phyloP scores from a whole-genome alignment of 305 asterid genomes.

The Fraxinus sp. region DNA sequence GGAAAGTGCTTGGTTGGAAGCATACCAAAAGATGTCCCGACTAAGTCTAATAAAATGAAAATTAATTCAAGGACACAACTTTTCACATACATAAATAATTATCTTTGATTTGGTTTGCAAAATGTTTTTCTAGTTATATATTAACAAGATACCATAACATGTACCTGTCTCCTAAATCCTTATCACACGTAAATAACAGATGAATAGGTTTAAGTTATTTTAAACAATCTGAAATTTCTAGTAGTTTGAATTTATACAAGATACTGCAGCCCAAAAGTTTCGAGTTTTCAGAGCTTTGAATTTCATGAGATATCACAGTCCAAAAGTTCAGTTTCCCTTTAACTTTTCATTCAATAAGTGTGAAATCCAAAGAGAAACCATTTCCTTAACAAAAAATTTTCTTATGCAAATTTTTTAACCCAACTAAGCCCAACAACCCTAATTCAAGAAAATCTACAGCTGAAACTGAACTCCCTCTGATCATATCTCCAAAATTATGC shows the following conservation, averaged over 20 bases:
- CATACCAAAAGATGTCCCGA: background rate
- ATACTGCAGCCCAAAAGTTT: background rate
- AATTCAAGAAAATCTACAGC: background rate
- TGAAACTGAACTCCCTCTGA: background rate
- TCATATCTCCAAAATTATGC: background rate
- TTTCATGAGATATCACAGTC: background rate
- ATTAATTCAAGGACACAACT: background rate
- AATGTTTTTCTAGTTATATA: background rate
- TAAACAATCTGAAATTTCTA: background rate
- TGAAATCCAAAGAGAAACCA: background rate
- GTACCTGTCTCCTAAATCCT: background rate
- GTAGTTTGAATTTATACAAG: background rate
- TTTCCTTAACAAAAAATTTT: background rate
- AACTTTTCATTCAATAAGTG: background rate
- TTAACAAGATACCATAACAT: background rate
- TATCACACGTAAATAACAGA: background rate
- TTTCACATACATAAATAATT: background rate
- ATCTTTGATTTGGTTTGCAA: background rate
- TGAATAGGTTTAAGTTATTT: background rate
- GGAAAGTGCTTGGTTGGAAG: background rate
- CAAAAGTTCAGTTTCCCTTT: background rate
- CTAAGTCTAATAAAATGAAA: background rate
- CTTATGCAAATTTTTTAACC: background rate
- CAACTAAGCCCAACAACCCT: background rate
- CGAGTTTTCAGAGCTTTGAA: background rate